Percentiles rank a stretch among this genome's conserved stretches.
Conservation (phyloP, 129 eudicot species). For the Escallonia rubra region DNA sequence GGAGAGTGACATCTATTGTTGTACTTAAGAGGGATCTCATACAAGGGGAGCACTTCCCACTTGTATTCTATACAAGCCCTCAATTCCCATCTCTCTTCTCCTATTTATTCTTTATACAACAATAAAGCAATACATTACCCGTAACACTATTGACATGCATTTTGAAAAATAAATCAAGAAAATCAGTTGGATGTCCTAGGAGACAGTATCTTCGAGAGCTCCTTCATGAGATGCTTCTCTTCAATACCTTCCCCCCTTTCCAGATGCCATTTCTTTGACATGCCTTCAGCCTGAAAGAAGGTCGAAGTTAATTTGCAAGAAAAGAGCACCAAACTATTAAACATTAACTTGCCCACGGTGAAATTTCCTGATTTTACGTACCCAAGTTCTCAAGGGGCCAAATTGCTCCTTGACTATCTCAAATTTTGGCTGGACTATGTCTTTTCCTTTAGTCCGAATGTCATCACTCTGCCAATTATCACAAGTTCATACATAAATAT, state of each 20-base stretch:
- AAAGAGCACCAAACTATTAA: not conserved
- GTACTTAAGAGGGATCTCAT: no score
- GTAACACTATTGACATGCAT: not conserved
- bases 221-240: constrained; percentile 65
- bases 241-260: constrained; percentile 38
- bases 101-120: no score
- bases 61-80: no score
- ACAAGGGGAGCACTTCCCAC: no score
- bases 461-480: constrained; percentile 48
- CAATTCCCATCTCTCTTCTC: no score
- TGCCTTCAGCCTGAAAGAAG: constrained; percentile 52
- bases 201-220: constrained; percentile 61
- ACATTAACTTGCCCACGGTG: not conserved
- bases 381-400: constrained; percentile 69
- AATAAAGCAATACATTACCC: no score
- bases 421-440: constrained; percentile 56
- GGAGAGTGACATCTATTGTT: no score
- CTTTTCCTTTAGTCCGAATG: constrained; percentile 69
- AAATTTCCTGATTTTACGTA: constrained; percentile 18
- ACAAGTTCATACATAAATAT: not conserved
- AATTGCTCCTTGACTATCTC: constrained; percentile 52
- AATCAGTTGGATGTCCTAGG: constrained; percentile 37
- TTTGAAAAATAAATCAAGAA: not conserved
- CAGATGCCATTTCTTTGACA: constrained; percentile 69
- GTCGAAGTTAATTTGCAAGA: not conserved